Evolutionary conservation across 2,329 filamentous ascomycete species (phyloP), one percentile per base, ranked within the genome.

Genomic region (Fusarium gaditjirri): DNA sequence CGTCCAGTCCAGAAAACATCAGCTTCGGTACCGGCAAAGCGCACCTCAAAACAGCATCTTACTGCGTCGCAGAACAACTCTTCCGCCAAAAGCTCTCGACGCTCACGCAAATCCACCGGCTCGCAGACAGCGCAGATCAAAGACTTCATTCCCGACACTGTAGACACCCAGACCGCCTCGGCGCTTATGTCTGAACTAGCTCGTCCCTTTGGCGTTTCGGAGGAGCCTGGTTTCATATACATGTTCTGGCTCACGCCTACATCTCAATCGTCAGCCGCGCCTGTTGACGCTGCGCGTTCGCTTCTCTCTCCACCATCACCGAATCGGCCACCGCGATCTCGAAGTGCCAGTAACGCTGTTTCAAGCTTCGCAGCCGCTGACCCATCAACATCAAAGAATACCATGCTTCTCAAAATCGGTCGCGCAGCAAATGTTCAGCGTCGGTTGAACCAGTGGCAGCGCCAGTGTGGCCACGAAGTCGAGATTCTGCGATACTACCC

Each of bases 191-290:
- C 91, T 5, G 95, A 98, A 80, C 86, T 98, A 14, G 89, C 86
- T 82, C 79, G 96, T 88, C 84, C 94, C 86, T 79, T 78, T 39
- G 77, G 80, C 2, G 88, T 95, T 49, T 94, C 94, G 1, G 84
- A 89, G 27, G 93, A 97, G 75, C 86, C 92, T 17, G 96, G 96
- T 41, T 99, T 96, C 83, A 98, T 99, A 74, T 99, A 99, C 86
- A 97, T 99, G 81, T 99, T 98, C 86, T 98, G 95, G 94, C 87
- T 98, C 27, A 98, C 94, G 0, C 91, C 94, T 36, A 74, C 75
- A 10, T 87, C 86, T 5, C 83, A 89, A 12, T 80, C 67, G 16
- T 53, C 54, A 3, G 41, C 88, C 0, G 86, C 89, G 0, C 86
- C 91, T 0, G 84, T 85, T 39, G 91, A 90, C 70, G 84, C 89